These are phyloP conservation scores for Lyophyllum atratum DNA, from an alignment of 768 basidiomycete genomes.

Conservation along the genomic window DNA sequence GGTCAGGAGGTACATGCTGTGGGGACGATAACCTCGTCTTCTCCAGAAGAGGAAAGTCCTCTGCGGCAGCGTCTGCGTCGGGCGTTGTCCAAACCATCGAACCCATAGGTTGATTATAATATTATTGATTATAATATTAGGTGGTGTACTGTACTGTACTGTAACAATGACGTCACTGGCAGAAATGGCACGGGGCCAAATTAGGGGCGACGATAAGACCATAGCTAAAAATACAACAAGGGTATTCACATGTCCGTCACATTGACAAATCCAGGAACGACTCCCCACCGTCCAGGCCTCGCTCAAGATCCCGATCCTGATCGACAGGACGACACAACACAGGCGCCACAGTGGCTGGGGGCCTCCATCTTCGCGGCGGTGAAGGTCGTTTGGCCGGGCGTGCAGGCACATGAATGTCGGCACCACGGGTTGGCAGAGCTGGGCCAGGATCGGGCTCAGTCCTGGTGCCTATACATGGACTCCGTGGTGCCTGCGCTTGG, in stretches of 20 bases:
- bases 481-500: neutral
- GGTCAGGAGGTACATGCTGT: slow-evolving; percentile 8
- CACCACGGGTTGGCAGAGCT: too few species aligned
- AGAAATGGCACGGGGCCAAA: neutral
- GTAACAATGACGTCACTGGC: neutral
- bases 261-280: neutral
- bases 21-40: slow-evolving; percentile 12
- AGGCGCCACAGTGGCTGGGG: neutral
- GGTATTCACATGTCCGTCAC: neutral
- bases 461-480: neutral
- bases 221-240: neutral
- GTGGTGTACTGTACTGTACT: neutral
- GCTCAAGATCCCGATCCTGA: neutral
- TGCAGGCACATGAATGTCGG: neutral
- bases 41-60: slow-evolving; percentile 23
- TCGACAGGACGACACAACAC: too few species aligned
- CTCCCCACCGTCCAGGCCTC: neutral
- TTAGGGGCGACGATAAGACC: neutral
- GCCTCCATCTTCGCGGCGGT: neutral
- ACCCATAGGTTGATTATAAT: neutral
- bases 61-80: slow-evolving; percentile 28
- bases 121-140: neutral
- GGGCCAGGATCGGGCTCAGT: neutral
- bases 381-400: neutral
- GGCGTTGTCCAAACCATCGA: slow-evolving; percentile 26